Conservation (phyloP, 2,329 filamentous ascomycete genomes). For the Paracamarosporium sp. region DNA sequence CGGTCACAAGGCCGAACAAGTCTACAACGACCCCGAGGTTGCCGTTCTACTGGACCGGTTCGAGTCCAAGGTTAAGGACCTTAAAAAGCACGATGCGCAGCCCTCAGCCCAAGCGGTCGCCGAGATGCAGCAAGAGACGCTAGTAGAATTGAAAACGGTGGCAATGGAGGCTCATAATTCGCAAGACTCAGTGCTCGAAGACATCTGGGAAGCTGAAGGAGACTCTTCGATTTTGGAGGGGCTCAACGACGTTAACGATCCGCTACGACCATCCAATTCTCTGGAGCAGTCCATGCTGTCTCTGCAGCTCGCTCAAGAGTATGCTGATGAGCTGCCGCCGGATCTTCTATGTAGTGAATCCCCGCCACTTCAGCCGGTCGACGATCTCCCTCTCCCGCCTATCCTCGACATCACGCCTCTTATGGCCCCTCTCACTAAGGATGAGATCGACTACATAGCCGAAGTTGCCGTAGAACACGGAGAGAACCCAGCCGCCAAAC, state of each 20-base stretch:
- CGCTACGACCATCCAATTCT: slow-evolving; percentile 10
- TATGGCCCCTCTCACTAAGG: slow-evolving; percentile 21
- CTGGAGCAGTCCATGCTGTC: slow-evolving; percentile 28
- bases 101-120: no score
- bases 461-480: slow-evolving; percentile 20
- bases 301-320: slow-evolving; percentile 25
- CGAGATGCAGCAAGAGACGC: not conserved
- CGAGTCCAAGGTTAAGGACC: no score
- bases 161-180: not conserved
- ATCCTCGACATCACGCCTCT: slow-evolving; percentile 21
- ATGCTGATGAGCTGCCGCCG: slow-evolving; percentile 10
- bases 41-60: no score
- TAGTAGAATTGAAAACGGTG: not conserved
- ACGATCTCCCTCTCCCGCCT: slow-evolving; percentile 7
- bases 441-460: slow-evolving; percentile 23
- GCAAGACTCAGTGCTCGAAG: not conserved
- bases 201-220: not conserved
- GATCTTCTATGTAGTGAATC: not conserved
- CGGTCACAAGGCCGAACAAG: not conserved
- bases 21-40: not conserved
- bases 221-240: not conserved
- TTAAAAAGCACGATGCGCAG: no score
- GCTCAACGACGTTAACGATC: slow-evolving; percentile 19
- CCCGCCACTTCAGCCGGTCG: not conserved
- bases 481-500: slow-evolving; percentile 12